Evolutionary conservation across 2,329 filamentous ascomycete species (phyloP).

Genomic region (Xylaria arbuscula): DNA sequence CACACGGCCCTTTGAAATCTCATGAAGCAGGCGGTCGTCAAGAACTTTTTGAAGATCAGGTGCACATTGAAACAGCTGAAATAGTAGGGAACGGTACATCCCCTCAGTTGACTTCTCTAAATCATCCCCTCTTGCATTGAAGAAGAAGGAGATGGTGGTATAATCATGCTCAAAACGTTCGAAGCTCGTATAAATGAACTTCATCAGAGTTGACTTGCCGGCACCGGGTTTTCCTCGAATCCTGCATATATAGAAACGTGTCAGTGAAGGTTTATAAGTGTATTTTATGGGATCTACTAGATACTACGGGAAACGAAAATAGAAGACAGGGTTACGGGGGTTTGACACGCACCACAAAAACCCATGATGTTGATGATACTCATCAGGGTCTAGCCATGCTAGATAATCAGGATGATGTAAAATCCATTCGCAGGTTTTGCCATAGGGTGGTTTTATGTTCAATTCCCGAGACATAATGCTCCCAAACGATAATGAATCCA

Average conservation of each 20-base stretch:
- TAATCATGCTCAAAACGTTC: conserved; percentile 32
- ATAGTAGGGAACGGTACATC: conserved; percentile 62
- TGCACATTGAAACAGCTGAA: conserved; percentile 56
- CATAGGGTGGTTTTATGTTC: conserved; percentile 35
- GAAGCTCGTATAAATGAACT: conserved; percentile 46
- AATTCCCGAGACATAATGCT: conserved; percentile 36
- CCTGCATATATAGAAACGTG: conserved; percentile 31
- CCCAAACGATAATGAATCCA: conserved; percentile 36
- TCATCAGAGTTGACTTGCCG: conserved; percentile 60
- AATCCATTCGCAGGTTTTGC: conserved; percentile 44
- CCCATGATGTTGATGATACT: conserved; percentile 46
- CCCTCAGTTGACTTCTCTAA: conserved; percentile 60
- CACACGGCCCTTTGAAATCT: neutral
- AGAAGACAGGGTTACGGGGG: neutral
- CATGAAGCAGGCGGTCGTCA: neutral
- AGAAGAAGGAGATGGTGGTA: conserved; percentile 56
- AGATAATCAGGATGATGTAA: conserved; percentile 43
- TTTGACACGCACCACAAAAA: conserved; percentile 41
- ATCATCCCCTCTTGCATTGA: conserved; percentile 58
- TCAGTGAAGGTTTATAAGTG: neutral
- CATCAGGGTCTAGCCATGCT: conserved; percentile 49
- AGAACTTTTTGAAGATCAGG: conserved; percentile 49
- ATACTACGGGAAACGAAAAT: neutral
- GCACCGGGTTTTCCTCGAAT: conserved; percentile 57
- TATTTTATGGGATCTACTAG: neutral